Conservation (phyloP, 768 basidiomycete species). For the Pisolithus orientalis region DNA sequence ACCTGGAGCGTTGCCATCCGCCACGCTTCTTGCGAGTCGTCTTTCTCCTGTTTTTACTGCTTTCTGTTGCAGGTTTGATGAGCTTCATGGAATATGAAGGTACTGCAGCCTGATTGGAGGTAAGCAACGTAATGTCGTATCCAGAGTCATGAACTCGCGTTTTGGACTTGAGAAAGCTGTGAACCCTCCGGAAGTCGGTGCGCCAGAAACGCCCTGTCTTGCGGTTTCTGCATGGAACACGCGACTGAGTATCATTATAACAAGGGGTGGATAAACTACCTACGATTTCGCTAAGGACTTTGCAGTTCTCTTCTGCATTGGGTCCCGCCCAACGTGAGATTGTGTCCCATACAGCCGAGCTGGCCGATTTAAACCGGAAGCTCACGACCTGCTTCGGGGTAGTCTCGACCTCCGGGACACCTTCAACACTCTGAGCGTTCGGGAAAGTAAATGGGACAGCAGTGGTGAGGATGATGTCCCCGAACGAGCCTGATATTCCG, state of each 20-base stretch:
- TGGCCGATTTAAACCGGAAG: slow-evolving; percentile 44
- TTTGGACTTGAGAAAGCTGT: slow-evolving; percentile 53
- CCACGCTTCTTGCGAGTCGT: slow-evolving; percentile 25
- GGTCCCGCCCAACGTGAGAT: slow-evolving; percentile 58
- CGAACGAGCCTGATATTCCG: slow-evolving; percentile 9
- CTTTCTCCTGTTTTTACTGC: slow-evolving; percentile 30
- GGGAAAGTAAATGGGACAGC: slow-evolving; percentile 38
- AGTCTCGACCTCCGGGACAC: slow-evolving; percentile 3
- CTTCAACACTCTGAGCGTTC: slow-evolving; percentile 9
- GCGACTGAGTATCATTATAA: not conserved
- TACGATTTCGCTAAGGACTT: slow-evolving; percentile 43
- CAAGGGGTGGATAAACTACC: not conserved
- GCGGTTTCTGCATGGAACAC: slow-evolving; percentile 30
- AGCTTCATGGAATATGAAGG: slow-evolving; percentile 49
- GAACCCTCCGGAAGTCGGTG: slow-evolving; percentile 52
- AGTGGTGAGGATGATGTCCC: slow-evolving; percentile 37
- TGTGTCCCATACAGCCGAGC: slow-evolving; percentile 49
- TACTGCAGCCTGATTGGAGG: slow-evolving; percentile 33
- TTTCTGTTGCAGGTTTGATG: slow-evolving; percentile 46
- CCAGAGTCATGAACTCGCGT: slow-evolving; percentile 32
- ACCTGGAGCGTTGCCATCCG: slow-evolving; percentile 13
- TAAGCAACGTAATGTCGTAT: not conserved
- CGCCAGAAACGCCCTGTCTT: slow-evolving; percentile 47
- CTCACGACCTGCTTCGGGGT: slow-evolving; percentile 31
- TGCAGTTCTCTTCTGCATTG: slow-evolving; percentile 43